Evolutionary conservation across 441 rosid species (phyloP), one percentile per base, ranked within the genome.

Genomic region (Metrosideros polymorpha): DNA sequence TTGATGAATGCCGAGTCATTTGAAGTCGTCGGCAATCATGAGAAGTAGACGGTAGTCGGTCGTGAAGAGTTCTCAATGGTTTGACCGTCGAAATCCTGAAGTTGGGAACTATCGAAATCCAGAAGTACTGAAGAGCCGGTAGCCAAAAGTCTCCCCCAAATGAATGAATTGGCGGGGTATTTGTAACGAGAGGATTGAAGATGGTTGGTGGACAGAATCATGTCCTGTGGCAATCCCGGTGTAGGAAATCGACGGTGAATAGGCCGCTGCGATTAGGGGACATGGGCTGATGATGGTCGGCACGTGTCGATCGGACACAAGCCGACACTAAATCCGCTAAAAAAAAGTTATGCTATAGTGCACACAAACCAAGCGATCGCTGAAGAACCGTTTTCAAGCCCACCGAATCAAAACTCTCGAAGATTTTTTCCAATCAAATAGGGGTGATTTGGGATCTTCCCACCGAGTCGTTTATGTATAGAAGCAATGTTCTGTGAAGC

Each of bases 371-470:
- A 59, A 29, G 71, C 17, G 15, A 59, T 59, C 0, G 9, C 71
- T 0, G 29, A 59, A n/a, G 19, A 59, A 59, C 14, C 17, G n/a
- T 57, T 6, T 57, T 57, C 32, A 14, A 57, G 8, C 63, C 32
- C 4, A 57, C 14, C n/a, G n/a, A n/a, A 13, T 6, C 0, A n/a
- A 57, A 57, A 6, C 32, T 57, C 63, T n/a, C 0, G 5, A 5
- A 57, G 29, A 13, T n/a, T n/a, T 57, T 1, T 57, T 15, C 0
- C 63, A 0, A 57, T 57, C 18, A n/a, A n/a, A 57, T 12, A n/a
- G 63, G 63, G 63, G 12, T 13, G 12, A 12, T 12, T 27, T 57
- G 63, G 32, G 63, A 57, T 57, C 63, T 57, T 0, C 18, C 63
- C 0, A 4, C 2, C 29, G 4, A 1, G 18, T 17, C 63, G 12